phyloP scores from a whole-genome alignment of 139 green algal species.

The Chlamydomonas sp. region DNA sequence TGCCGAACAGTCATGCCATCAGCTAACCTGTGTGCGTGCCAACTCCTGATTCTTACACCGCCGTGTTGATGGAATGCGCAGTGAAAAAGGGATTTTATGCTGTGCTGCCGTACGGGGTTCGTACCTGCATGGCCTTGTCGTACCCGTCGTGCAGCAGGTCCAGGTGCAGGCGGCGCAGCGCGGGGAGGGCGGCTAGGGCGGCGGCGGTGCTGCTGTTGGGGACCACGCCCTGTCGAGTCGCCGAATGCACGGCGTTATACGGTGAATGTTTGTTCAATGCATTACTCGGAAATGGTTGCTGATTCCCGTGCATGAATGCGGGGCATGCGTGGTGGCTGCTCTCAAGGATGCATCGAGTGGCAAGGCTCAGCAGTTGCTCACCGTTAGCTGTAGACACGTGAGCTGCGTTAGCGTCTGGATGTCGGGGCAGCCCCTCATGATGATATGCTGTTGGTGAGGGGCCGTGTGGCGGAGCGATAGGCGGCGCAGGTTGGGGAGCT shows the following conservation, averaged over 20 bases:
- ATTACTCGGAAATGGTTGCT: not conserved
- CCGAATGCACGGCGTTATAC: too few relatives aligned
- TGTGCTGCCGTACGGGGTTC: not conserved
- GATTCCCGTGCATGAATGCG: not conserved
- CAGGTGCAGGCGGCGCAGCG: constrained; percentile 3
- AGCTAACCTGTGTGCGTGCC: too few relatives aligned
- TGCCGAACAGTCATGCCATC: too few relatives aligned
- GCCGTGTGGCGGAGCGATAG: not conserved
- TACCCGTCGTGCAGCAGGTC: constrained; percentile 7
- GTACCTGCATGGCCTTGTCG: constrained; percentile 21
- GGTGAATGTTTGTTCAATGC: too few relatives aligned
- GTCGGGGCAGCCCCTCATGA: not conserved
- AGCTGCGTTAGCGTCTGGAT: constrained; percentile 2
- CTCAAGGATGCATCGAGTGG: too few relatives aligned
- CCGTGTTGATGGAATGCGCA: too few relatives aligned
- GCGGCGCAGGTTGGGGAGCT: not conserved
- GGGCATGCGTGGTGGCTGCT: too few relatives aligned
- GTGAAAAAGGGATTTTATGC: not conserved
- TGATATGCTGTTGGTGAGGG: not conserved
- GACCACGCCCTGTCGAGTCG: not conserved
- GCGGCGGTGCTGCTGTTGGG: not conserved
- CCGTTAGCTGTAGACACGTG: constrained; percentile 5
- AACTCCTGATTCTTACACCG: too few relatives aligned
- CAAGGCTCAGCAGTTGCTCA: not conserved
- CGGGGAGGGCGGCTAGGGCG: not conserved